Base-by-base conservation (phyloP, 2,329 filamentous ascomycete genomes). In the Lecanicillium sp. region DNA sequence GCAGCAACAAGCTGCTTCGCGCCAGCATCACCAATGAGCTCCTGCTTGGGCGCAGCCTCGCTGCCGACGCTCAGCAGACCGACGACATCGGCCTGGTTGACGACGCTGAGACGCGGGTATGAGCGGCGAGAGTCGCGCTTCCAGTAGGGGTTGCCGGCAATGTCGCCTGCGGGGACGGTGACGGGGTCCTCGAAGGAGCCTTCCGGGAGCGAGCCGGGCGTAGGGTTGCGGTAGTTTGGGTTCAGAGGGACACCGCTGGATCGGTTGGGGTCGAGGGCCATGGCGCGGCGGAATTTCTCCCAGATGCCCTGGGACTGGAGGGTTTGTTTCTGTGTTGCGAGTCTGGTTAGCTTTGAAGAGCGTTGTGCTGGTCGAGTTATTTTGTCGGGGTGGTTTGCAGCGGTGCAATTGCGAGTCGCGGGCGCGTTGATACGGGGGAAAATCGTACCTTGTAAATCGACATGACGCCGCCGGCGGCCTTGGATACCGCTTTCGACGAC, bases 181-280 rank as follows among this genome's bases (percentile, higher is more conserved):
- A 66, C 61, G 43, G 63, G 62, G 50, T 65, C 63, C 44, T 58
- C 43, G 55, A 61, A 56, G 47, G 54, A 38, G 48, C 56, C 25
- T 49, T 65, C 51, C 59, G 67, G 45, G 52, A 60, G 48, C 54
- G 58, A 35, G 51, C 70, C 63, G 29, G 62, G 61, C 1, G 89
- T 66, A 43, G 92, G 92, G 65, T 85, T 83, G 52, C 92, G 89
- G 75, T 77, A 95, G 69, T 89, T 82, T 29, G 88, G 80, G 74
- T 96, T 96, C 54, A 98, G 70, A 33, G 92, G 92, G 15, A 98
- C 70, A 62, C 92, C 92, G 54, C 83, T 88, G 49, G 89, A 95
- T 49, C 92, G 89, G 56, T 85, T 79, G 27, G 88, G 76, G 61
- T 95, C 90, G 55, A 98, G 68, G 50, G 87, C 78, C 50, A 95